Percentiles rank a stretch among this genome's conserved stretches.
phyloP scores from a whole-genome alignment of 1,284 basidiomycete genomes.

The Tremellales sp. region DNA sequence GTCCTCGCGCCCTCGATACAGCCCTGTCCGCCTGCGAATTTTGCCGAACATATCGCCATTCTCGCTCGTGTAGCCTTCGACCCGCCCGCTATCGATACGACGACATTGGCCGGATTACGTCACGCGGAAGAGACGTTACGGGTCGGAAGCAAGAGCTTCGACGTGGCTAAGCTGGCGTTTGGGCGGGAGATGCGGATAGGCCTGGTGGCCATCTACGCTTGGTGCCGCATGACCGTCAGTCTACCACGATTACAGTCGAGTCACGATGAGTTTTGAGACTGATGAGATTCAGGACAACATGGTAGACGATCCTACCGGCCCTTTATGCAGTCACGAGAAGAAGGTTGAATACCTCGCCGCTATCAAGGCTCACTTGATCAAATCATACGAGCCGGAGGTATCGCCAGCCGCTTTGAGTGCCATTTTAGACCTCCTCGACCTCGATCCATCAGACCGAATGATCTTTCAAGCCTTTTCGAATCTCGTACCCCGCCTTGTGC shows the following conservation, averaged over 20 bases:
- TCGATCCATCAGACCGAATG: slow-evolving; percentile 18
- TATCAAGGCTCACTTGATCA: slow-evolving; percentile 25
- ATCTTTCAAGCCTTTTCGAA: slow-evolving; percentile 46
- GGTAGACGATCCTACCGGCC: slow-evolving; percentile 19
- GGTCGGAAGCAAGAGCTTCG: slow-evolving; percentile 41
- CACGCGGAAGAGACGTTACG: slow-evolving; percentile 30
- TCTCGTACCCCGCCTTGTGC: slow-evolving; percentile 39
- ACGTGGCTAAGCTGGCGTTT: slow-evolving; percentile 39
- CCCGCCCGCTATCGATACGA: slow-evolving; percentile 22
- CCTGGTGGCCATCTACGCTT: slow-evolving; percentile 39
- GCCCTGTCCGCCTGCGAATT: slow-evolving; percentile 33
- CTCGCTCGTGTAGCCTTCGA: slow-evolving; percentile 27
- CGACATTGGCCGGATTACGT: slow-evolving; percentile 17
- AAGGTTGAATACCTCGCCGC: slow-evolving; percentile 10
- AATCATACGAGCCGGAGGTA: slow-evolving; percentile 13
- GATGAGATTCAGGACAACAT: slow-evolving; percentile 25
- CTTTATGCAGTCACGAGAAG: background rate
- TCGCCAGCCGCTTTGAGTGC: slow-evolving; percentile 11
- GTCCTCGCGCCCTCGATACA: slow-evolving; percentile 24
- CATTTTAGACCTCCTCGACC: slow-evolving; percentile 19
- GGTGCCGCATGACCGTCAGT: slow-evolving; percentile 42
- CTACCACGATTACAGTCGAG: too few species aligned
- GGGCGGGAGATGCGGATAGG: slow-evolving; percentile 39
- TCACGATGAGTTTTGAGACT: background rate
- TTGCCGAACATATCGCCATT: slow-evolving; percentile 27